Conservation (phyloP, 768 basidiomycete genomes). For the Phanerochaete sordida region DNA sequence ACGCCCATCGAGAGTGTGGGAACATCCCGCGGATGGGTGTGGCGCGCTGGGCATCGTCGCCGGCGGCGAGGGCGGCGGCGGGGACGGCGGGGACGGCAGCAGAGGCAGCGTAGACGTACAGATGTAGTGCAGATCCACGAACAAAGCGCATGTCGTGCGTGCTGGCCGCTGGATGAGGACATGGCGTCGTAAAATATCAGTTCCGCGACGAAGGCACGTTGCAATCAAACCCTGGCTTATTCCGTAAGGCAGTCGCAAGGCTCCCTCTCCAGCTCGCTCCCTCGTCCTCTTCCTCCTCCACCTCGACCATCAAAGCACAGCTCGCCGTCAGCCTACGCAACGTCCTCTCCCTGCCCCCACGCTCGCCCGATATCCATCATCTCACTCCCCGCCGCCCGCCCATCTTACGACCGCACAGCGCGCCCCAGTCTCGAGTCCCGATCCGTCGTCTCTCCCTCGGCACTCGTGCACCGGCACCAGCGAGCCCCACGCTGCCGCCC, state of each 20-base stretch:
- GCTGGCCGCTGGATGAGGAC: constrained; percentile 1
- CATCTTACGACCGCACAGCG: constrained; percentile 9
- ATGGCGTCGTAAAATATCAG: constrained; percentile 30
- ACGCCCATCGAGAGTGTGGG: constrained; percentile 6
- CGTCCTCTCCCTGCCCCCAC: constrained; percentile 11
- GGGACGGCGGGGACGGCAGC: not conserved
- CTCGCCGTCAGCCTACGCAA: not conserved
- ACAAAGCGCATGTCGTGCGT: constrained; percentile 13
- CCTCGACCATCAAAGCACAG: not conserved
- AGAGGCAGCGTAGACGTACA: constrained; percentile 4
- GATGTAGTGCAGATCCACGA: constrained; percentile 19
- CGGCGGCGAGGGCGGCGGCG: constrained; percentile 5
- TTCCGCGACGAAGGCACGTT: constrained; percentile 68
- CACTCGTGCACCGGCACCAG: constrained; percentile 20
- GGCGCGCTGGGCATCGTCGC: not conserved
- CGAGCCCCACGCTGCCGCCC: not conserved
- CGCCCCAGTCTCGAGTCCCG: constrained; percentile 1
- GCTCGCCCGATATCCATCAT: not conserved
- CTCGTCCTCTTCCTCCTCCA: constrained; percentile 30
- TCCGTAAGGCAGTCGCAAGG: constrained; percentile 45
- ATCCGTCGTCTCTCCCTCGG: constrained; percentile 20
- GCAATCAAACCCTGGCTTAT: constrained; percentile 61
- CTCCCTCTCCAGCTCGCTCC: constrained; percentile 50
- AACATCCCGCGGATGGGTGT: not conserved
- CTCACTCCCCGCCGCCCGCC: not conserved